phyloP scores from a whole-genome alignment of 2,329 filamentous ascomycete species.

The Trichophyton rubrum region DNA sequence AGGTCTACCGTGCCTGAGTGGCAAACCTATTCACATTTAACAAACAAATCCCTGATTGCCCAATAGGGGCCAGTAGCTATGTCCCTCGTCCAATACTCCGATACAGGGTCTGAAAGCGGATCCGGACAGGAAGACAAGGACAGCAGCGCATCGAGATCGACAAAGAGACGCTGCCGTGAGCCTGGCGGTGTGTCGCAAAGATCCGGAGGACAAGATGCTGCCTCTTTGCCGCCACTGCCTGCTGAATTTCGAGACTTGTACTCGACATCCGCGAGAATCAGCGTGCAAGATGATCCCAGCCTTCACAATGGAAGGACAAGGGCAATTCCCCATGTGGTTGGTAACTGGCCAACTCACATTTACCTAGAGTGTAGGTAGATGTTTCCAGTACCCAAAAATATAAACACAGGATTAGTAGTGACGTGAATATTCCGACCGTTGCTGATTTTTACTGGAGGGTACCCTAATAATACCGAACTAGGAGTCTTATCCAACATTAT shows the following conservation, averaged over 20 bases:
- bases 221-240: conserved; percentile 59
- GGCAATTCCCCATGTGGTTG: conserved; percentile 68
- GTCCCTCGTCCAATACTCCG: conserved; percentile 3
- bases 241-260: conserved; percentile 79
- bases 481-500: conserved; percentile 22
- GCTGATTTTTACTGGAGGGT: conserved; percentile 24
- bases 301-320: conserved; percentile 78
- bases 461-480: conserved; percentile 28
- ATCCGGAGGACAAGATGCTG: conserved; percentile 4
- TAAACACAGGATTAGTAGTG: neutral
- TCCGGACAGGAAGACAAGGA: conserved; percentile 7
- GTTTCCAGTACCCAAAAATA: neutral
- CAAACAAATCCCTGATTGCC: neutral
- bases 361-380: conserved; percentile 76
- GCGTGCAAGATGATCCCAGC: conserved; percentile 66
- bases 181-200: neutral
- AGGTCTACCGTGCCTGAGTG: neutral
- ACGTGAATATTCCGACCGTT: neutral
- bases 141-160: conserved; percentile 14
- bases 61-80: neutral
- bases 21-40: neutral
- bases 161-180: conserved; percentile 18
- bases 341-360: conserved; percentile 86
- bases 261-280: conserved; percentile 64
- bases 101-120: conserved; percentile 21